Percentiles rank a stretch among this genome's conserved stretches.
phyloP scores from a whole-genome alignment of 305 asterid species.

The Plantago coronopus region DNA sequence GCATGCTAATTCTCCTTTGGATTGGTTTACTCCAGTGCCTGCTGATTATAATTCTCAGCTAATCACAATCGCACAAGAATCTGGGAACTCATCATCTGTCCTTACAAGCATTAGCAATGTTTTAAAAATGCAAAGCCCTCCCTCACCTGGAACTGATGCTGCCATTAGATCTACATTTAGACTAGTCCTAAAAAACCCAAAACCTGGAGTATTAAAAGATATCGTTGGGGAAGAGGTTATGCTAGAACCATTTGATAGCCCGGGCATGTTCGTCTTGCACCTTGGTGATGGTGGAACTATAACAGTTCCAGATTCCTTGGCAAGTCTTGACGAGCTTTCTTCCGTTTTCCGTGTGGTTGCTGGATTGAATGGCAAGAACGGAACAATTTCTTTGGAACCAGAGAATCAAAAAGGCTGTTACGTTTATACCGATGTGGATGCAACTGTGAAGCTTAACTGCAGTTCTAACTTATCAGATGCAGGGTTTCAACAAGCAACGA shows the following conservation, averaged over 20 bases:
- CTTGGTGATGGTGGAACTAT: constrained; percentile 34
- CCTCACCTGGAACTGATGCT: constrained; percentile 58
- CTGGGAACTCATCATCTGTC: constrained; percentile 26
- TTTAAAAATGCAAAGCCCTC: constrained; percentile 38
- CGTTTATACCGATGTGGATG: constrained; percentile 25
- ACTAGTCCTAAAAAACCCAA: constrained; percentile 30
- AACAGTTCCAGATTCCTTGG: constrained; percentile 25
- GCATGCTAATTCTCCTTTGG: constrained; percentile 28
- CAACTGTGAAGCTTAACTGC: constrained; percentile 39
- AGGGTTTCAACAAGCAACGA: constrained; percentile 27
- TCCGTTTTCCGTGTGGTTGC: constrained; percentile 37
- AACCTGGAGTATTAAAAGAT: constrained; percentile 21
- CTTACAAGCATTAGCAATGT: constrained; percentile 32
- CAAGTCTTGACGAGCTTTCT: constrained; percentile 5
- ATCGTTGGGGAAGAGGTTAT: constrained; percentile 29
- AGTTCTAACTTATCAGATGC: constrained; percentile 15
- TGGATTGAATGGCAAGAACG: constrained; percentile 40
- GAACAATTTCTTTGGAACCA: constrained; percentile 49
- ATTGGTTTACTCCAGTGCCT: constrained; percentile 53
- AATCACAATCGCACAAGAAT: constrained; percentile 54
- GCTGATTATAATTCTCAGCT: constrained; percentile 46
- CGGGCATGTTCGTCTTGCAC: constrained; percentile 35
- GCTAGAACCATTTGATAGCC: constrained; percentile 46
- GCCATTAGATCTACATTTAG: constrained; percentile 66
- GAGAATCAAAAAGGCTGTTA: constrained; percentile 41